Conservation (phyloP, 352 stramenopile genomes). For the Globisporangium abappressorium region DNA sequence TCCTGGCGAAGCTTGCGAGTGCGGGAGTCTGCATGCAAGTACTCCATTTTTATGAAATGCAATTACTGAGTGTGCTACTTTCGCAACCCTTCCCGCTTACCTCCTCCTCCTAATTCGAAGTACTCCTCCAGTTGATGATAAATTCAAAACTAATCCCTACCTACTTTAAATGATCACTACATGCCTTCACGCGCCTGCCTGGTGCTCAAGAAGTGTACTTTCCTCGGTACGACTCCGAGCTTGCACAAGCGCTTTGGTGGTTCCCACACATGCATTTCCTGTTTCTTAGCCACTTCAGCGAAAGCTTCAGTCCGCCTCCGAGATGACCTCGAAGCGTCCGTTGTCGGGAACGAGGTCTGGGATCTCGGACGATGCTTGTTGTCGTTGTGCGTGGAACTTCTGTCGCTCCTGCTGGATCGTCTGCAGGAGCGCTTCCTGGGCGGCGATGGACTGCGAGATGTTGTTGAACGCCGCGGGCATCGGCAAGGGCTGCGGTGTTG, state of each 20-base stretch:
- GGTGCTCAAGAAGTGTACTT: not conserved
- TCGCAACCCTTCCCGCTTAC: not conserved
- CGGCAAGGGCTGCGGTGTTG: not conserved
- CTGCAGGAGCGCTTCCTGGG: conserved; percentile 12
- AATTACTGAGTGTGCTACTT: not conserved
- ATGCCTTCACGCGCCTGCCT: not conserved
- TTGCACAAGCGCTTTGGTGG: not conserved
- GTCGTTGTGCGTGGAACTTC: conserved; percentile 7
- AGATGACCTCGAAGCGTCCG: conserved; percentile 5
- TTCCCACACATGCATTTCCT: not conserved
- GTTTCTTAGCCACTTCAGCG: not conserved
- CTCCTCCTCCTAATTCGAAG: not conserved
- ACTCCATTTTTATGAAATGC: not conserved
- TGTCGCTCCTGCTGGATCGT: conserved; percentile 9
- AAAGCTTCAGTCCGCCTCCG: not conserved
- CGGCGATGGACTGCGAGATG: conserved; percentile 7
- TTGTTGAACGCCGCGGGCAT: conserved; percentile 4
- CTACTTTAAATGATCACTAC: not conserved
- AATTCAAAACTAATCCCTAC: not conserved
- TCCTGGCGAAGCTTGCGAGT: not conserved
- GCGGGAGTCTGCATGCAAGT: not conserved
- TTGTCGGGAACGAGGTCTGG: not conserved
- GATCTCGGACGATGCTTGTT: not conserved
- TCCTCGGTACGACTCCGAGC: not conserved
- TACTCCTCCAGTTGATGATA: not conserved